Evolutionary conservation across 1,139 yeast species (phyloP), one percentile per base, ranked within the genome.

Genomic region (Suhomyces atakaporum): DNA sequence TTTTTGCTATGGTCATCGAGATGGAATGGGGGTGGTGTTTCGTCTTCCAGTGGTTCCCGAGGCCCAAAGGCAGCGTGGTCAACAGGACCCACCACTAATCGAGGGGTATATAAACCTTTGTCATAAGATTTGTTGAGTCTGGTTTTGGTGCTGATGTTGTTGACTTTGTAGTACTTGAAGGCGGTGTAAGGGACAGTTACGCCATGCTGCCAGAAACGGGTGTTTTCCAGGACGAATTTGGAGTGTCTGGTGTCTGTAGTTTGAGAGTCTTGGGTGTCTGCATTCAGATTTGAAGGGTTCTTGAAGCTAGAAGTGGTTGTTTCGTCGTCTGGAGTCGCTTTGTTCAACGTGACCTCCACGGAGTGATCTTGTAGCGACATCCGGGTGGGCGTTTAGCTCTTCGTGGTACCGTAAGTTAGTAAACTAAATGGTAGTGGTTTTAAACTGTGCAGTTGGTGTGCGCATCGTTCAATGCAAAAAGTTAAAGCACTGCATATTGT

Each of bases 121-220:
- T 53, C 60, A 24, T 46, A 38, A 19, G 39, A 42, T 31, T 47
- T 50, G 16, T 43, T 44, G 25, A 55, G 46, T 8, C 50, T 43
- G 16, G 49, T 45, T 24, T 53, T 44, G 15, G 54, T 53, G 11
- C 27, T 35, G 40, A 49, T 35, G 24, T 45, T 37, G 28, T 48
- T 42, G n/a, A 39, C 40, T 27, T 42, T 35, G 18, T 48, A 43
- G 43, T 58, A 63, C 26, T 60, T 55, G 37, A 65, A 53, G 3
- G 62, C 53, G 3, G 63, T 42, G 32, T 46, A 50, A 3, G 72
- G 73, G 1, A 55, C 47, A n/a, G 38, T 31, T 13, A 56, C 51
- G 0, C 63, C 65, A 36, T 65, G 67, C 10, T 27, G 46, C 71
- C 71, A 66, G 15, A 36, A 42, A 2, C 25, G 18, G n/a, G 15